A percentile compares a stretch with the other conserved stretches of the same genome.
Evolutionary conservation across 2,329 filamentous ascomycete genomes (phyloP).

Genomic region (Trichoderma polysporum): DNA sequence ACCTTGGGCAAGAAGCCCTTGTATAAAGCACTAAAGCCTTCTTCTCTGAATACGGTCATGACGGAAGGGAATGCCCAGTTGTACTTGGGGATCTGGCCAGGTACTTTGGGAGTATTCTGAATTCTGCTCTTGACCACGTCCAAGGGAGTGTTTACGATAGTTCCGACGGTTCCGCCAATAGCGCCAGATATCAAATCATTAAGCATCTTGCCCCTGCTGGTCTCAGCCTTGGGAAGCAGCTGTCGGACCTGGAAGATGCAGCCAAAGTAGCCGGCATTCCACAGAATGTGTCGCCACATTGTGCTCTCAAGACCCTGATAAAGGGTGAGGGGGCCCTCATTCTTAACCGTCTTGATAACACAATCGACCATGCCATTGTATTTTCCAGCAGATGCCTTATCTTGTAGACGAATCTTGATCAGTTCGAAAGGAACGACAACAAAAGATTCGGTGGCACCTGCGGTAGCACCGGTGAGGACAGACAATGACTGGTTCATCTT

Average conservation of each 20-base stretch:
- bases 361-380: slow-evolving; percentile 82
- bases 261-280: slow-evolving; percentile 97
- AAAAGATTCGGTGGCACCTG: slow-evolving; percentile 92
- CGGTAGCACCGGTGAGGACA: slow-evolving; percentile 88
- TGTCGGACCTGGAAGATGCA: slow-evolving; percentile 96
- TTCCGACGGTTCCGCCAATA: slow-evolving; percentile 84
- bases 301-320: slow-evolving; percentile 98
- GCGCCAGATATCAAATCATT: slow-evolving; percentile 88
- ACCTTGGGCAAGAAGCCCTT: slow-evolving; percentile 99
- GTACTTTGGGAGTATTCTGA: slow-evolving; percentile 83
- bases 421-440: slow-evolving; percentile 98
- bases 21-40: slow-evolving; percentile 89
- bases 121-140: slow-evolving; percentile 98
- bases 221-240: slow-evolving; percentile 76
- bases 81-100: slow-evolving; percentile 87
- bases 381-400: slow-evolving; percentile 87
- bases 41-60: slow-evolving; percentile 84
- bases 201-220: slow-evolving; percentile 75
- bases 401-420: slow-evolving; percentile 96
- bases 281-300: slow-evolving; percentile 85
- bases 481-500: slow-evolving; percentile 93
- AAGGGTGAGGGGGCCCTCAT: slow-evolving; percentile 81
- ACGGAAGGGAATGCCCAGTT: slow-evolving; percentile 96
- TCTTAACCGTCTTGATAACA: slow-evolving; percentile 75
- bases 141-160: slow-evolving; percentile 90